These are phyloP conservation scores for Colletotrichum filicis DNA, from an alignment of 2,329 filamentous ascomycete species.

Conservation along the genomic window DNA sequence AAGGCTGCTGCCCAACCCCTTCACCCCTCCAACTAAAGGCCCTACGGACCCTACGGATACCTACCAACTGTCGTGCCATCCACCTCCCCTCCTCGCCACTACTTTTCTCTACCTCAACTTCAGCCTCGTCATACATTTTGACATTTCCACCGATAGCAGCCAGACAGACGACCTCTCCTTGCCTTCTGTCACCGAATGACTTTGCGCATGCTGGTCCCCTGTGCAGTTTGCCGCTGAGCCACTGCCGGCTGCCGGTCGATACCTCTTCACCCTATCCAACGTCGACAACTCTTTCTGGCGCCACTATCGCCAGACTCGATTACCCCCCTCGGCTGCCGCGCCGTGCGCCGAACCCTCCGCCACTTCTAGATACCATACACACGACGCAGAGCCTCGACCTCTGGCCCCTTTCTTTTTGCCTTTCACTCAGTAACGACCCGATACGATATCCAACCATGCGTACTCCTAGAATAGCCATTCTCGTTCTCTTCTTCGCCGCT, in stretches of 20 bases:
- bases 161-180: neutral
- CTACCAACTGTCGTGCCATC: neutral
- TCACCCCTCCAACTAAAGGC: neutral
- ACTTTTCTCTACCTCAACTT: neutral
- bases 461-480: slow-evolving; percentile 63
- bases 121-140: neutral
- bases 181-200: slow-evolving; percentile 13
- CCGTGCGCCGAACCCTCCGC: slow-evolving; percentile 3
- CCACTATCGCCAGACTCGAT: slow-evolving; percentile 8
- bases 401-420: neutral
- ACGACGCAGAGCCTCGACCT: slow-evolving; percentile 10
- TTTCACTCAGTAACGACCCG: slow-evolving; percentile 10
- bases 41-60: neutral
- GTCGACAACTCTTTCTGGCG: neutral
- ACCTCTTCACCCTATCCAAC: neutral
- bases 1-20: slow-evolving; percentile 5
- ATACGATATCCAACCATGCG: slow-evolving; percentile 56
- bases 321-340: slow-evolving; percentile 3
- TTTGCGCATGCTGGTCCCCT: slow-evolving; percentile 24
- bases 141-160: neutral
- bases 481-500: slow-evolving; percentile 64
- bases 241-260: slow-evolving; percentile 24
- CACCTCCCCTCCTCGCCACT: neutral
- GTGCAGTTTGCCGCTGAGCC: slow-evolving; percentile 30
- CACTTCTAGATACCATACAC: neutral